Base-by-base conservation (phyloP, 2,329 filamentous ascomycete species). In the Sporothrix humicola region DNA sequence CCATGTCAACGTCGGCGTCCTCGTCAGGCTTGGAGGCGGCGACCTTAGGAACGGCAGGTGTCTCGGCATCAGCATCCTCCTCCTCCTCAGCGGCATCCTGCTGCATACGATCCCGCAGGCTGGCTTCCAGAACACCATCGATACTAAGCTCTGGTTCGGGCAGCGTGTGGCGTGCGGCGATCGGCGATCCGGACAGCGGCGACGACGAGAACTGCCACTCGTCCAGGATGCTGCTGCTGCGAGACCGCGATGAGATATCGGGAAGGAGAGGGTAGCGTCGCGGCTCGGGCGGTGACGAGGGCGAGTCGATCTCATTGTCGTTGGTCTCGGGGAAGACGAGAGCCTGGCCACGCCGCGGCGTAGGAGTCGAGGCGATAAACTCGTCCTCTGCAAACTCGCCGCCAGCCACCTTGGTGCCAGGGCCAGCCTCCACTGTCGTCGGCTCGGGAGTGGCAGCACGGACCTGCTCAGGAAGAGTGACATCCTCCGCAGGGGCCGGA, bases 361-460 rank as follows among this genome's bases (percentile, higher is more conserved):
- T 91, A 0, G 89, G 89, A 0, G 89, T 91, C 7, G 86, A 89
- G 23, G 84, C 86, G 48, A 90, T 83, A 73, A 85, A 86, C n/a
- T 88, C 85, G 61, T 87, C 83, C n/a, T 87, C 84, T 68, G 86
- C 82, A 72, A 85, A 85, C 1, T 80, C 46, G 8, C 20, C 17
- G 5, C 3, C 52, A 2, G 46, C 66, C 4, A 20, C 42, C 23
- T 26, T 50, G 48, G 15, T 10, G 15, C 46, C 26, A 23, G 63
- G 15, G 23, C 46, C 65, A 37, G 65, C n/a, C 3, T 52, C 65
- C 1, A 8, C 66, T 12, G 66, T 13, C 4, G 48, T 20, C 4
- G 65, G 83, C 74, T 87, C 84, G 0, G 88, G 88, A 0, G 88
- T 86, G 2, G 83, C 76, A 10, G 82, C 82, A 58, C 77, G 79